Conservation (phyloP, 2,329 filamentous ascomycete species). For the Dactylellina haptotyla region DNA sequence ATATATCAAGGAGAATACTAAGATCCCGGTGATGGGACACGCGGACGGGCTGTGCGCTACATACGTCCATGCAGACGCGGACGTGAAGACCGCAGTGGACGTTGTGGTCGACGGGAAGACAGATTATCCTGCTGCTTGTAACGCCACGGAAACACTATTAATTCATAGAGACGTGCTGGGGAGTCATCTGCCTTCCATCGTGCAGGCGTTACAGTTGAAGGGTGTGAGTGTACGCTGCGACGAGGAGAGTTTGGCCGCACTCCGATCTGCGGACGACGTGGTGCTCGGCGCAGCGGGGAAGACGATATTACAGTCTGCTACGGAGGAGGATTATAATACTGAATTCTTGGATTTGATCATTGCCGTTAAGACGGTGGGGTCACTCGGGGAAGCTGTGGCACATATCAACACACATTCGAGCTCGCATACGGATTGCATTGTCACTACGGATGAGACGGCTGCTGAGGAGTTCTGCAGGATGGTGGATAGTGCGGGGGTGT, state of each 20-base stretch:
- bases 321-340: constrained; percentile 78
- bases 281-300: constrained; percentile 58
- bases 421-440: constrained; percentile 91
- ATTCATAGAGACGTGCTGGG: constrained; percentile 75
- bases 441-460: constrained; percentile 74
- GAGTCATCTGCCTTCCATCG: constrained; percentile 76
- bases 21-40: constrained; percentile 94
- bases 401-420: constrained; percentile 89
- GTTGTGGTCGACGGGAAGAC: constrained; percentile 92
- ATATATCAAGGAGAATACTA: constrained; percentile 88
- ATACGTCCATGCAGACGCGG: constrained; percentile 83
- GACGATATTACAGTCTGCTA: constrained; percentile 71
- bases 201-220: constrained; percentile 76
- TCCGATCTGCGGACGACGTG: constrained; percentile 64
- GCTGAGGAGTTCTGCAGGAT: constrained; percentile 85
- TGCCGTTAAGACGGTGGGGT: constrained; percentile 80
- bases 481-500: constrained; percentile 89
- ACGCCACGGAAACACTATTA: constrained; percentile 89
- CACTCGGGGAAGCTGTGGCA: constrained; percentile 75
- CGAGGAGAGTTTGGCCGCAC: constrained; percentile 71
- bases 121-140: constrained; percentile 94
- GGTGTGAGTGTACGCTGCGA: constrained; percentile 89
- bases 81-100: constrained; percentile 74
- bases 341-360: constrained; percentile 88
- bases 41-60: constrained; percentile 91